Evolutionary conservation across 257 asterid species (phyloP).

Genomic region (Solanum acaule): DNA sequence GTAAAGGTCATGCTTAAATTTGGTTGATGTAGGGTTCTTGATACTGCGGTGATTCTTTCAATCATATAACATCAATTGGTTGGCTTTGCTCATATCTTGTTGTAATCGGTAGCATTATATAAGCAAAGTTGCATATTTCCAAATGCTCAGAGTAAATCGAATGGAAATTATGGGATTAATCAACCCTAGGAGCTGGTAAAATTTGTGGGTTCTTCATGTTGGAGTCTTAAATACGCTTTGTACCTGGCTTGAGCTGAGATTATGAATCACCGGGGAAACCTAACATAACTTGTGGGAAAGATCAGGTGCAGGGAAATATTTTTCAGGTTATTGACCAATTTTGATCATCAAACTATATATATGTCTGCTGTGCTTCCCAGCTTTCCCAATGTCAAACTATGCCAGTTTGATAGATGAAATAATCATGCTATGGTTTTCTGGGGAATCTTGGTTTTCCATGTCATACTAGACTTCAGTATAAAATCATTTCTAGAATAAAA

Average conservation of each 20-base stretch:
- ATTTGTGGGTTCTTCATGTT: not conserved
- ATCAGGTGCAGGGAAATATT: not conserved
- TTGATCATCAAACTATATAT: not conserved
- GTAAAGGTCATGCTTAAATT: not conserved
- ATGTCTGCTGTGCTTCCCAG: not conserved
- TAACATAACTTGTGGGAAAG: not conserved
- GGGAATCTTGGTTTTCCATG: not conserved
- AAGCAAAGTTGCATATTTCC: not conserved
- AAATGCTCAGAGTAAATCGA: not conserved
- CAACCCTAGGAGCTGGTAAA: not conserved
- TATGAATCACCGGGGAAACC: not conserved
- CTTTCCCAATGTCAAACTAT: not conserved
- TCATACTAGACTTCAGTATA: not conserved
- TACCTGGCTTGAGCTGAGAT: not conserved
- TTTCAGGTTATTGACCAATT: not conserved
- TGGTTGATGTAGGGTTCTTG: not conserved
- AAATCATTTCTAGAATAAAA: not conserved
- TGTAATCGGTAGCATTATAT: not conserved
- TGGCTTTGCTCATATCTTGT: not conserved
- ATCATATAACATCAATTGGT: not conserved
- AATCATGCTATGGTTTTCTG: not conserved
- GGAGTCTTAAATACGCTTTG: not conserved
- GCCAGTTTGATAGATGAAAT: not conserved
- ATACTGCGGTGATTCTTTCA: not conserved
- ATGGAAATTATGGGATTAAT: not conserved